These are phyloP conservation scores for Tubosaeta sp. DNA, from an alignment of 768 basidiomycete genomes.

Conservation along the genomic window DNA sequence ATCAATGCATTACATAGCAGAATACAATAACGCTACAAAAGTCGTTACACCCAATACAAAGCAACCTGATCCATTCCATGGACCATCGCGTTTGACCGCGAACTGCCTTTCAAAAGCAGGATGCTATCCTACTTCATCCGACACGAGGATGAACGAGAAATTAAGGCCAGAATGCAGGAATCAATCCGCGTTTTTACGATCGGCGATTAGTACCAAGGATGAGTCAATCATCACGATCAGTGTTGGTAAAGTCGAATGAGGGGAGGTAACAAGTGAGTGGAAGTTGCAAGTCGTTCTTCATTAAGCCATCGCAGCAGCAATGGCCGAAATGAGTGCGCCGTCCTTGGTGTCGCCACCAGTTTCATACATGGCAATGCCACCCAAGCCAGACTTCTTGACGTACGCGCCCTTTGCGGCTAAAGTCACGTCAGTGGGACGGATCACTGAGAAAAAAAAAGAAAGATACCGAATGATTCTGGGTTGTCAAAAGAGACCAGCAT, in stretches of 20 bases:
- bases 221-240: slow-evolving; percentile 22
- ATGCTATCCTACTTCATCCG: slow-evolving; percentile 4
- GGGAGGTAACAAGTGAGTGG: background rate
- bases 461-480: slow-evolving; percentile 49
- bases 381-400: slow-evolving; percentile 32
- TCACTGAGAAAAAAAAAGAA: background rate
- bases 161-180: background rate
- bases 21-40: slow-evolving; percentile 5
- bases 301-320: slow-evolving; percentile 25
- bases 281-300: slow-evolving; percentile 4
- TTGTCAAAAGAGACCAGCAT: slow-evolving; percentile 68
- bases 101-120: slow-evolving; percentile 13
- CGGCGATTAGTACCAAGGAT: slow-evolving; percentile 6
- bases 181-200: slow-evolving; percentile 4
- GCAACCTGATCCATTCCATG: background rate
- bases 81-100: background rate
- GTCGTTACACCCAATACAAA: background rate
- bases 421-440: background rate
- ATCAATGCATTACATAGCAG: background rate
- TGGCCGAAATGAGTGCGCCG: slow-evolving; percentile 32
- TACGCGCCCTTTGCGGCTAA: slow-evolving; percentile 41
- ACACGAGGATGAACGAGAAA: slow-evolving; percentile 12
- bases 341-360: slow-evolving; percentile 39
- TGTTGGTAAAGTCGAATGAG: slow-evolving; percentile 8
- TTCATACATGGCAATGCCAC: slow-evolving; percentile 45